Conservation (phyloP, 1,284 basidiomycete species). For the Xerocomus amazonicus region DNA sequence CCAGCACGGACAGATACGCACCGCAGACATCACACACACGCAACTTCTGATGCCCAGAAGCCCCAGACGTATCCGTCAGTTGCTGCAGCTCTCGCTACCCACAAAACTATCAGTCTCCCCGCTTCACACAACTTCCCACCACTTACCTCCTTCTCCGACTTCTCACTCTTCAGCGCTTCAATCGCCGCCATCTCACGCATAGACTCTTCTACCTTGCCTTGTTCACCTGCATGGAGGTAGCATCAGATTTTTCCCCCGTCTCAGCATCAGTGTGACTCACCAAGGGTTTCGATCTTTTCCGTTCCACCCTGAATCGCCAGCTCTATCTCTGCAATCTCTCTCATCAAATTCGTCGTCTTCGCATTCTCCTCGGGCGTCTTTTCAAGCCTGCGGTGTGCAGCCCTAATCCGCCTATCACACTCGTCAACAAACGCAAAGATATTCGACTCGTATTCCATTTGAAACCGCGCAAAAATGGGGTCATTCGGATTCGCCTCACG, state of each 20-base stretch:
- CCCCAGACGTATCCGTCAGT: constrained; percentile 96
- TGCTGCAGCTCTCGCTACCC: constrained; percentile 87
- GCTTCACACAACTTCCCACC: background rate
- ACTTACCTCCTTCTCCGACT: constrained; percentile 89
- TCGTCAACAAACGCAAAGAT: constrained; percentile 97
- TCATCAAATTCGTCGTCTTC: constrained; percentile 97
- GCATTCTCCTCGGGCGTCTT: constrained; percentile 99
- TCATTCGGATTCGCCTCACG: constrained; percentile 72
- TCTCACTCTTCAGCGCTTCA: constrained; percentile 95
- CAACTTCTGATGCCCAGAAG: constrained; percentile 98
- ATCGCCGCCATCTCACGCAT: constrained; percentile 97
- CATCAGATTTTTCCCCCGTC: constrained; percentile 9
- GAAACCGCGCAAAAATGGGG: constrained; percentile 79
- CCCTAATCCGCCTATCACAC: constrained; percentile 93
- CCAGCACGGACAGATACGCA: constrained; percentile 95
- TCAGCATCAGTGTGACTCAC: constrained; percentile 41
- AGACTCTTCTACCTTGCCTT: constrained; percentile 97
- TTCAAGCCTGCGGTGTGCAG: constrained; percentile 92
- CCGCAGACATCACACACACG: constrained; percentile 99
- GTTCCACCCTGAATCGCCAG: constrained; percentile 97
- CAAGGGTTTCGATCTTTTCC: constrained; percentile 94
- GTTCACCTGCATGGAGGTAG: constrained; percentile 61
- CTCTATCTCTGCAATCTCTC: constrained; percentile 99
- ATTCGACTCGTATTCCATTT: constrained; percentile 93
- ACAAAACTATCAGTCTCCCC: constrained; percentile 10